Evolutionary conservation across 305 asterid genomes (phyloP), one percentile per base, ranked within the genome.

Genomic region (Striga hermonthica): DNA sequence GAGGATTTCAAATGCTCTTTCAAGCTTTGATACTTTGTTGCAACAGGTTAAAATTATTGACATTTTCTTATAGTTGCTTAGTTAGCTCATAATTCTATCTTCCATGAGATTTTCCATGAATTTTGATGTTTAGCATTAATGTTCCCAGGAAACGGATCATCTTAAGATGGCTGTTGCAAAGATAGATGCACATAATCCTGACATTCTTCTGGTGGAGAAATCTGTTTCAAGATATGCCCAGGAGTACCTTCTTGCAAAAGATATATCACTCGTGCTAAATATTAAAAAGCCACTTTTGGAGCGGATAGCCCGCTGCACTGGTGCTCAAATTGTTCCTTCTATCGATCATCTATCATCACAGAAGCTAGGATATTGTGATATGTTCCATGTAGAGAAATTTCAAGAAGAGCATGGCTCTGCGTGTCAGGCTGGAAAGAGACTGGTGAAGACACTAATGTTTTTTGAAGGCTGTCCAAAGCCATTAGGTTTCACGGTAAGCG

Each of bases 401-500:
- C 50, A 71, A 7, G 99, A 93, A 79, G 91, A 84, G 83, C 97
- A 88, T 45, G 88, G 84, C 53, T 72, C 84, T 38, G 88, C 89
- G 57, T 95, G 87, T 52, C 88, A 78, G 78, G 69, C 76, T 76
- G 96, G 95, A 64, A 88, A 83, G 77, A 90, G 80, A 83, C 73
- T 77, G 61, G 83, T 76, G 75, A 93, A 90, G 80, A 90, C 99
- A 9, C 82, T 93, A 78, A 93, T 93, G 99, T 93, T 77, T 72
- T 93, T 93, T 80, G 96, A 93, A 71, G 99, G 89, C 69, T 93
- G 99, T 78, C 99, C 97, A 47, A 90, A 82, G 86, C 97, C 99
- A 57, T 84, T 86, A 60, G 97, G 99, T 61, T 93, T 82, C 90
- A 93, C 97, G 67, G 99, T 93, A 83, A 77, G 95, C 76, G 48